A percentile compares a stretch with the other conserved stretches of the same genome.
phyloP scores from a whole-genome alignment of 2,329 filamentous ascomycete genomes.

The Aciculosporium take region DNA sequence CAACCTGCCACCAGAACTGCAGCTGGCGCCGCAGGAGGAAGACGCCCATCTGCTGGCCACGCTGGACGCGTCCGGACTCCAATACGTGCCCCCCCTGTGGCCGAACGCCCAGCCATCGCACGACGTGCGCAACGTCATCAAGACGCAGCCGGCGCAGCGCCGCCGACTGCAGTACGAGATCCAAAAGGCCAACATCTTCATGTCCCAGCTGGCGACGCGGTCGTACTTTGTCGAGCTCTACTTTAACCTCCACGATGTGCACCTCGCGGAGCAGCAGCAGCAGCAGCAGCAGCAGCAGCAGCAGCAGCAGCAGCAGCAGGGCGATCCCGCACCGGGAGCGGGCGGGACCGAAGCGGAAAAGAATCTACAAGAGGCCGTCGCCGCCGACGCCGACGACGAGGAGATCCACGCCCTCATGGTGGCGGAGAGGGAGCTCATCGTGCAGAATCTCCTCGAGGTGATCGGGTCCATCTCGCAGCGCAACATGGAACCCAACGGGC shows the following conservation, averaged over 20 bases:
- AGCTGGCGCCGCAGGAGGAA: constrained; percentile 31
- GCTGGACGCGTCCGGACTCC: constrained; percentile 31
- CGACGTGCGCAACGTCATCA: constrained; percentile 36
- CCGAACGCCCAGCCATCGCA: constrained; percentile 30
- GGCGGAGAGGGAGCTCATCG: constrained; percentile 65
- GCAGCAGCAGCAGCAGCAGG: too few species aligned
- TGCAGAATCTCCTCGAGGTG: constrained; percentile 63
- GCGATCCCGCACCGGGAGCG: constrained; percentile 21
- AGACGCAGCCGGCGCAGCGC: constrained; percentile 33
- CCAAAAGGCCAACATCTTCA: constrained; percentile 81
- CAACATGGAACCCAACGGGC: constrained; percentile 62
- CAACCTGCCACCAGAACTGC: constrained; percentile 54
- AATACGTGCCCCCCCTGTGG: constrained; percentile 38
- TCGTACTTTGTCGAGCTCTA: constrained; percentile 81
- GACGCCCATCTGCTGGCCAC: constrained; percentile 23
- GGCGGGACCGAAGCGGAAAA: constrained; percentile 22
- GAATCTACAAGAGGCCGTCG: constrained; percentile 24
- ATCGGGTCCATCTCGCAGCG: constrained; percentile 67
- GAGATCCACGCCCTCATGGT: constrained; percentile 51
- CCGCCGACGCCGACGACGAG: constrained; percentile 29
- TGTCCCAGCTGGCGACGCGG: constrained; percentile 65
- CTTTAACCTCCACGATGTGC: constrained; percentile 58
- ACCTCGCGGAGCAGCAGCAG: constrained; percentile 37
- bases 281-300: too few species aligned
- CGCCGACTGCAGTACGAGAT: constrained; percentile 66